Base-by-base conservation (phyloP, 148 eudicot genomes). In the Camellia sinensis region DNA sequence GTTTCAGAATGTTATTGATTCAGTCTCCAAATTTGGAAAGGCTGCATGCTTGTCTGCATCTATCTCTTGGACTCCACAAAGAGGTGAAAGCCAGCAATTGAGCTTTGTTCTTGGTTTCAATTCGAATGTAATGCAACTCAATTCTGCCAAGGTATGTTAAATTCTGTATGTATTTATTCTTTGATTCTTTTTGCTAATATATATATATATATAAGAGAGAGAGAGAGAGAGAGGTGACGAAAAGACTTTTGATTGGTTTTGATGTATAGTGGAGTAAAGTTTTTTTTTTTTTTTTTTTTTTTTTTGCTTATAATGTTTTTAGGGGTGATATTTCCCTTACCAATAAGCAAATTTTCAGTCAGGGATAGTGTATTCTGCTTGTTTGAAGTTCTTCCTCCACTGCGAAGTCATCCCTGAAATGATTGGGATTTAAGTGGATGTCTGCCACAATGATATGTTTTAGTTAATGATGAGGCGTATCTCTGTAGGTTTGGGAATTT, bases 401-500 rank as follows among this genome's bases (percentile, higher is more conserved):
- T 67, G 18, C 52, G 3, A n/a, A 62, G 19, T 76, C 54, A n/a
- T 76, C 41, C n/a, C 12, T 7, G 43, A n/a, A 63, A 70, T 57
- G 67, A 14, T 79, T 3, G 9, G 59, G 21, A 13, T n/a, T 43
- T 12, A 65, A 48, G 22, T 53, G 45, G 64, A 50, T 65, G 21
- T 65, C 68, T 67, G 52, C 62, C 65, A 1, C 56, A 60, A 40
- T n/a, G 11, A 50, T 53, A 46, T 80, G 13, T 57, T 37, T 40
- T 15, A 79, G 43, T 43, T 79, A 76, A 79, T 87, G 86, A 80
- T 21, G 67, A 81, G 64, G 71, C 82, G 81, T 74, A 64, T 81
- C 50, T 84, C 62, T 41, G 59, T 88, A 96, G 99, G 93, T 96
- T 59, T 96, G 99, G 99, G 99, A 96, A 84, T 96, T 96, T 84